phyloP scores from a whole-genome alignment of 1,284 basidiomycete species.

The Phellinidium pouzarii region DNA sequence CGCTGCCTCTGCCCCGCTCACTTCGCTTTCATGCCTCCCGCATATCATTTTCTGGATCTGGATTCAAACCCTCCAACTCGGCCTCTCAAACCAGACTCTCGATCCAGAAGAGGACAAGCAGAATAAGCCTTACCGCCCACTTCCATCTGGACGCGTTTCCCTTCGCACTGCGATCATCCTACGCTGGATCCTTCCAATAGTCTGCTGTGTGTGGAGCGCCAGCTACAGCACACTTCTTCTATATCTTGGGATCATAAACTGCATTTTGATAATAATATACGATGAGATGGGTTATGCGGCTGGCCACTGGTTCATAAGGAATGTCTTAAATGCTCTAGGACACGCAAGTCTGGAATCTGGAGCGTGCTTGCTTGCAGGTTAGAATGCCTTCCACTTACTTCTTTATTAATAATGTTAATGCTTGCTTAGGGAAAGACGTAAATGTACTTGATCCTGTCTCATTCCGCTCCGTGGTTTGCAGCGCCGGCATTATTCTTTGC shows the following conservation, averaged over 20 bases:
- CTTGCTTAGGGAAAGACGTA: conserved; percentile 16
- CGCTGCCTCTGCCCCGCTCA: conserved; percentile 28
- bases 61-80: conserved; percentile 35
- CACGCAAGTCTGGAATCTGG: conserved; percentile 30
- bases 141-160: conserved; percentile 29
- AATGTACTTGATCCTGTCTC: conserved; percentile 20
- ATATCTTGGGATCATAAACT: conserved; percentile 20
- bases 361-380: conserved; percentile 29
- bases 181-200: conserved; percentile 21
- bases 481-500: conserved; percentile 26
- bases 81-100: conserved; percentile 36
- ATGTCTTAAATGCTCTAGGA: conserved; percentile 26
- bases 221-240: conserved; percentile 22
- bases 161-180: conserved; percentile 21
- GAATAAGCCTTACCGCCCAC: conserved; percentile 33
- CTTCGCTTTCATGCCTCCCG: conserved; percentile 19
- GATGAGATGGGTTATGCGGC: conserved; percentile 25
- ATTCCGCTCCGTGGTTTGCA: conserved; percentile 23
- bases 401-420: conserved; percentile 28
- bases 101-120: conserved; percentile 28
- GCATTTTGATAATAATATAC: conserved; percentile 23
- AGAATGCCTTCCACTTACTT: conserved; percentile 18
- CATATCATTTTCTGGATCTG: conserved; percentile 35
- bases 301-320: conserved; percentile 26
- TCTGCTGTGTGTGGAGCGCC: conserved; percentile 26